Evolutionary conservation across 495 filamentous ascomycete genomes (phyloP), one percentile per base, ranked within the genome.

Genomic region (Talaromyces ruber): DNA sequence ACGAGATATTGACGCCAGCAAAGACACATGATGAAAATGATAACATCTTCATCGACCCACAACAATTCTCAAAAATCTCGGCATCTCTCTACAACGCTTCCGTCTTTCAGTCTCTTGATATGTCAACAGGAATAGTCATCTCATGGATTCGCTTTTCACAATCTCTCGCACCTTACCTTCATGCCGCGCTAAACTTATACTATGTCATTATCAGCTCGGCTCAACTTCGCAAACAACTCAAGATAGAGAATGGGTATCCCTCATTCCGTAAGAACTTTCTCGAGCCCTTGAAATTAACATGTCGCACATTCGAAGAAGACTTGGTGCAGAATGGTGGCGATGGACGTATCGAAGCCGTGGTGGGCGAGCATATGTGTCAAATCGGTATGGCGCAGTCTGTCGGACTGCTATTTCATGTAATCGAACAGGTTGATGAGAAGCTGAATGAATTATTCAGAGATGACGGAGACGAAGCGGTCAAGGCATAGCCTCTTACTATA

Each of bases 1-100:
- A 92, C 57, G 93, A 97, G 70, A 82, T 93, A 2, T 75, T 93
- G 14, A 72, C 75, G 24, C 24, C 24, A 21, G 21, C 59, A 45
- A 53, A 52, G 22, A 30, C 22, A 54, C 34, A 26, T 57, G 26
- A 54, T 21, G 45, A 53, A 14, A 58, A 66, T 25, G 61, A 62
- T 25, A 71, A 62, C 37, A 60, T 72, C 18, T 71, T 77, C 67
- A 64, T 68, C 60, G 62, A 83, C 37, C 69, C 70, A 1, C 64
- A 74, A 7, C 70, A 83, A 59, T 77, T 88, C 30, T 93, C 76
- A 55, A 79, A 78, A 30, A 65, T 85, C 16, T 76, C 77, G 56
- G 71, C 73, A 3, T 59, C 67, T 1, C 66, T 78, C 3, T 75
- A 76, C 68, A 65, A 62, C 24, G 51, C 72, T 0, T 63, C 72